Base-by-base conservation (phyloP, 176 grass and related monocot species). In the Aegilops longissima region DNA sequence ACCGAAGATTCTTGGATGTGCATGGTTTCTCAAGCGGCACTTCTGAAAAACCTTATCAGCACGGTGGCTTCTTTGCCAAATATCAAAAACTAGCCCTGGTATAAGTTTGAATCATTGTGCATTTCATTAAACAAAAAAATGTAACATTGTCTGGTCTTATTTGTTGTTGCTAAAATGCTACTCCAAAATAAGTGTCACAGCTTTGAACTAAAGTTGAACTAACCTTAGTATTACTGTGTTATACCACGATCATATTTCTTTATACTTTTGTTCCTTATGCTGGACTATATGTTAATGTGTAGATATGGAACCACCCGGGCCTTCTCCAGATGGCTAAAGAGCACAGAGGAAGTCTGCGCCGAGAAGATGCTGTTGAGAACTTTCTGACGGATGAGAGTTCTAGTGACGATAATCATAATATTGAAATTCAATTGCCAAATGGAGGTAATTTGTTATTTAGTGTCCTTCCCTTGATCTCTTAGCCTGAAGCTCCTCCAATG, bases 271-370 rank as follows among this genome's bases (percentile, higher is more conserved):
- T 78, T 87, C 8, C 34, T 72, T 33, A 33, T 71, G 36, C 59
- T 85, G 17, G 16, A 70, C 25, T 69, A 66, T 51, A 61, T 84
- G 76, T 84, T 70, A 20, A 76, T 61, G 30, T 87, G 74, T 79
- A 98, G 97, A 91, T 98, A 83, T 98, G 97, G 97, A 98, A 98
- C 64, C 97, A 98, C 90, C 97, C 97, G 65, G 97, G 94, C 54
- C 94, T 98, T 56, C 90, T 98, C 49, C 90, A 85, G 87, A 91
- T 98, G 92, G 75, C 86, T 75, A 98, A 94, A 94, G 93, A 98
- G 69, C 92, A 96, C 56, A 96, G 59, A 74, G 66, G 88, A 89
- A 89, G 51, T 90, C 84, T 87, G 56, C 87, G 86, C 23, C 78
- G 56, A 84, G 94, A 98, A 90, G 86, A 90, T 89, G 83, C 85